phyloP scores from a whole-genome alignment of 164 flowering plant genomes.

The Stephania cephalantha region DNA sequence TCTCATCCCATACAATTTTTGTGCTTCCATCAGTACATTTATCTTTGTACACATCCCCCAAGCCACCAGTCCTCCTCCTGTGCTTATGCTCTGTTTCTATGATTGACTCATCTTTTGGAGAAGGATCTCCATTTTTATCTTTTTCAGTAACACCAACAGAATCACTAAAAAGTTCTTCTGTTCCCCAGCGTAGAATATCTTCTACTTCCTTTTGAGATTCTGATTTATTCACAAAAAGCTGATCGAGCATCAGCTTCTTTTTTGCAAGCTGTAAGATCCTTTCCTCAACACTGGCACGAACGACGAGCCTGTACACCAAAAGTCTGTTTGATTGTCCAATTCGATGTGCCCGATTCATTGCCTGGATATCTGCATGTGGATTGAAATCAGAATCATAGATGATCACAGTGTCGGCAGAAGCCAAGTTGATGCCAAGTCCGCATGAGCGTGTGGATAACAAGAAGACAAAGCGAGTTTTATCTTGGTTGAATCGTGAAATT shows the following conservation, averaged over 20 bases:
- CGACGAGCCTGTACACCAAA: constrained; percentile 93
- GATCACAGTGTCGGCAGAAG: constrained; percentile 97
- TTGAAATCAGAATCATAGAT: constrained; percentile 99
- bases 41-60: constrained; percentile 93
- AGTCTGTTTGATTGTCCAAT: constrained; percentile 96
- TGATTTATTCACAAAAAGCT: constrained; percentile 93
- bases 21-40: constrained; percentile 73
- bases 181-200: constrained; percentile 96
- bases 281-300: constrained; percentile 99
- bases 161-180: constrained; percentile 89
- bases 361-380: constrained; percentile 99
- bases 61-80: constrained; percentile 68
- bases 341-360: constrained; percentile 99
- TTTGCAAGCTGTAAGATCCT: constrained; percentile 97
- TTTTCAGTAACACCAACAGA: constrained; percentile 38
- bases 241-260: constrained; percentile 98
- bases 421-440: constrained; percentile 98
- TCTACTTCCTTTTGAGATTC: constrained; percentile 97
- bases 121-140: constrained; percentile 39
- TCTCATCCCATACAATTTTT: constrained; percentile 92
- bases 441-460: constrained; percentile 93
- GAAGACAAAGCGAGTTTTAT: constrained; percentile 89
- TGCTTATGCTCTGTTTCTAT: constrained; percentile 54
- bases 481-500: constrained; percentile 92
- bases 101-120: constrained; percentile 40